Percentiles rank a stretch among this genome's conserved stretches.
Evolutionary conservation across 345 rosid genomes (phyloP).

Genomic region (Chamaenerion angustifolium): DNA sequence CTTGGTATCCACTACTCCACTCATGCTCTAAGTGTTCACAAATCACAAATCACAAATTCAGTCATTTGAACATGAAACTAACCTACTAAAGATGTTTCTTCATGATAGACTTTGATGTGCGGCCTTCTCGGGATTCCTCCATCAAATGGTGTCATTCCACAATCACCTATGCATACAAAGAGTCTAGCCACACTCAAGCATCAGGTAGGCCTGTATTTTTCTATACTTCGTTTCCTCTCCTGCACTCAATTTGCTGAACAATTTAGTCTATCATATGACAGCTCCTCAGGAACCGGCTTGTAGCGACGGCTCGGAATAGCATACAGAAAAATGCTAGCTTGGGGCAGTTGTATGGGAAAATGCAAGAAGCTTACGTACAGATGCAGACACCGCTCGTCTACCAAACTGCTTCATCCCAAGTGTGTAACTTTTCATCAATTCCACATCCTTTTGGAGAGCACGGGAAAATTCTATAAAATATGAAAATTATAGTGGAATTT

Average conservation of each 20-base stretch:
- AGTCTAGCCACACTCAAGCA: slow-evolving; percentile 71
- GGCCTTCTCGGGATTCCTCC: slow-evolving; percentile 81
- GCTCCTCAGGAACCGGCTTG: slow-evolving; percentile 76
- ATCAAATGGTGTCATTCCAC: slow-evolving; percentile 75
- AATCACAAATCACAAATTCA: neutral
- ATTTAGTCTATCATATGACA: slow-evolving; percentile 11
- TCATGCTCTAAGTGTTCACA: neutral
- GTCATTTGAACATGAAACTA: neutral
- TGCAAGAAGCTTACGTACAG: slow-evolving; percentile 71
- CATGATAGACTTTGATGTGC: slow-evolving; percentile 47
- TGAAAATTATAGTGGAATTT: too few relatives aligned
- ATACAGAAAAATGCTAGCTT: slow-evolving; percentile 59
- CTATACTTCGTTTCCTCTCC: neutral
- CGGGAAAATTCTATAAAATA: too few relatives aligned
- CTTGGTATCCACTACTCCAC: slow-evolving; percentile 31
- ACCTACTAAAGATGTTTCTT: neutral
- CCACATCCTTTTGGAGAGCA: too few relatives aligned
- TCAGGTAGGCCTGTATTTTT: slow-evolving; percentile 32
- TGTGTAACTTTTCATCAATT: neutral
- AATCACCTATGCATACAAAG: slow-evolving; percentile 85
- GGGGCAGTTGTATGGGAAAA: slow-evolving; percentile 65
- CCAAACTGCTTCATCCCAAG: slow-evolving; percentile 37
- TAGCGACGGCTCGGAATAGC: slow-evolving; percentile 48
- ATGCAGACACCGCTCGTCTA: slow-evolving; percentile 83
- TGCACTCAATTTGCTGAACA: neutral